Base-by-base conservation (phyloP, 2,329 filamentous ascomycete species). In the Aspergillus flavus region DNA sequence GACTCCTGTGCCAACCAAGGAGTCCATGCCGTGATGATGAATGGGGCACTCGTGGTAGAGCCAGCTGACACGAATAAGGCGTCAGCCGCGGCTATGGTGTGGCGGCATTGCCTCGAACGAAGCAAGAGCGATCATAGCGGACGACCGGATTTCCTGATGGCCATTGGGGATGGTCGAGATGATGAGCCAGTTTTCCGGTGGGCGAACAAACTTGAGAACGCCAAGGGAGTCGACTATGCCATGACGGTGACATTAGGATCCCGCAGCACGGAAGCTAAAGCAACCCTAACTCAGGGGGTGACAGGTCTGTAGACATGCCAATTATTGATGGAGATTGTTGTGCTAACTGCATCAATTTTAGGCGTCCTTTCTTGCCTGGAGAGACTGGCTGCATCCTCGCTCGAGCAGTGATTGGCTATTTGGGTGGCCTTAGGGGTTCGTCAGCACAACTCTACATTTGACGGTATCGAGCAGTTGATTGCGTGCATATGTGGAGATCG, bases 111-210 rank as follows among this genome's bases (percentile, higher is more conserved):
- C 61, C 89, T 91, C 70, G 84, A 87, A 50, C 81, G 83, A 50
- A 76, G 86, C 39, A 81, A 83, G 77, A 34, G 73, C 70, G 1
- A 74, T 73, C 12, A 57, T 73, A 63, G 66, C 19, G 75, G 84
- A 1, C 73, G 69, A 0, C 86, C 93, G 0, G 93, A 97, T 74
- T 98, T 97, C 77, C 79, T 98, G 61, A 88, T 97, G 81, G 91
- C 97, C 7, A 87, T 94, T 39, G 94, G 94, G 43, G 94, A 97
- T 73, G 93, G 94, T 48, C 89, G 94, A 36, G 94, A 97, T 70
- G 95, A 98, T 68, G 94, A 98, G 75, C 91, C 92, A 70, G 91
- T 97, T 23, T 98, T 97, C 81, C 89, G 89, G 66, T 98, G 95
- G 94, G 95, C 94, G 21, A 97, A 97, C 79, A 84, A 87, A 56